phyloP scores from a whole-genome alignment of 306 rosid genomes.

The Cicer bijugum region DNA sequence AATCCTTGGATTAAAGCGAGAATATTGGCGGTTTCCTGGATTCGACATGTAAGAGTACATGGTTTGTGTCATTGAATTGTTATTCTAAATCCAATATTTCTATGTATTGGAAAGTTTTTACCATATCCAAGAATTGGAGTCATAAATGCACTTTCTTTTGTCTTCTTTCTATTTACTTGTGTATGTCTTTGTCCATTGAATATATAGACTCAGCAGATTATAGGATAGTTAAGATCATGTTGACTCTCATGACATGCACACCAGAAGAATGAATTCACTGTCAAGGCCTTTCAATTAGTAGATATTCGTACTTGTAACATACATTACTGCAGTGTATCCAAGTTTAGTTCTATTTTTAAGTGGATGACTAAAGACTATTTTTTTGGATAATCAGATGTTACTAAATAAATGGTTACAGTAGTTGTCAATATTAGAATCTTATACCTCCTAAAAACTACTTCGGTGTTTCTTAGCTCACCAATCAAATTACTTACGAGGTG shows the following conservation, averaged over 20 bases:
- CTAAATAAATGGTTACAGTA: no score
- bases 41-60: not conserved
- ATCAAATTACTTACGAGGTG: no score
- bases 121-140: slow-evolving; percentile 8
- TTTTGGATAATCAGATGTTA: no score
- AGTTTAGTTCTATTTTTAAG: not conserved
- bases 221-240: not conserved
- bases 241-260: slow-evolving; percentile 14
- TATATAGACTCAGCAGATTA: not conserved
- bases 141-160: slow-evolving; percentile 4
- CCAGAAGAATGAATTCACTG: slow-evolving; percentile 20
- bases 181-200: not conserved
- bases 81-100: not conserved
- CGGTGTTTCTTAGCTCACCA: no score
- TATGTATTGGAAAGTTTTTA: slow-evolving; percentile 3
- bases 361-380: no score
- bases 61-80: slow-evolving; percentile 32
- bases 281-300: not conserved
- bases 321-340: not conserved
- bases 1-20: not conserved
- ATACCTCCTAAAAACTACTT: no score
- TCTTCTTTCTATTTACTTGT: not conserved
- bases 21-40: not conserved
- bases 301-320: slow-evolving; percentile 9
- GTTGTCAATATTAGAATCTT: no score